Conservation (phyloP, 73 alveolate species). For the Paramecium sexaurelia region DNA sequence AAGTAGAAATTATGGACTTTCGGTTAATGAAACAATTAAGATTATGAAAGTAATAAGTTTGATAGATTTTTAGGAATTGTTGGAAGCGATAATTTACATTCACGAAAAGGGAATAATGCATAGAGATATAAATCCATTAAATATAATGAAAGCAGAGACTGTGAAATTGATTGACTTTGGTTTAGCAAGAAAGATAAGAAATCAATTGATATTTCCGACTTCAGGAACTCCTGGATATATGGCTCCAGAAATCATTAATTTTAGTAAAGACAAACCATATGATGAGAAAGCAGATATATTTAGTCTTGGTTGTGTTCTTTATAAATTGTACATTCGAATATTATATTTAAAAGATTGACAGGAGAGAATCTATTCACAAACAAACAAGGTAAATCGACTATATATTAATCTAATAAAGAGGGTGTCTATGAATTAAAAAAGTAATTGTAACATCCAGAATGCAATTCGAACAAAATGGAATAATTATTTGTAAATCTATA, state of each 20-base stretch:
- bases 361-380: neutral
- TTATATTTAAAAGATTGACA: neutral
- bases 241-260: slow-evolving; percentile 81
- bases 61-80: neutral
- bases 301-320: slow-evolving; percentile 25
- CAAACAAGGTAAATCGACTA: neutral
- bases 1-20: neutral
- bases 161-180: slow-evolving; percentile 57
- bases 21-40: neutral
- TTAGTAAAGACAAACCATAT: slow-evolving; percentile 15
- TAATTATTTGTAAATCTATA: neutral
- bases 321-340: neutral
- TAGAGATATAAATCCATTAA: slow-evolving; percentile 54
- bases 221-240: slow-evolving; percentile 86
- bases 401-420: slow-evolving; percentile 29
- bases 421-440: slow-evolving; percentile 13
- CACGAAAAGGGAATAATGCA: slow-evolving; percentile 53
- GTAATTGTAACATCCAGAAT: slow-evolving; percentile 2
- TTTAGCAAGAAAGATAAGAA: neutral
- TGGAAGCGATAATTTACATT: neutral
- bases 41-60: neutral
- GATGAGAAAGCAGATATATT: slow-evolving; percentile 32
- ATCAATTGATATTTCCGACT: slow-evolving; percentile 50
- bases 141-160: neutral
- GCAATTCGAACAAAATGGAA: slow-evolving; percentile 30